Evolutionary conservation across 495 filamentous ascomycete genomes (phyloP), one percentile per base, ranked within the genome.

Genomic region (Amphirosellinia nigrospora): DNA sequence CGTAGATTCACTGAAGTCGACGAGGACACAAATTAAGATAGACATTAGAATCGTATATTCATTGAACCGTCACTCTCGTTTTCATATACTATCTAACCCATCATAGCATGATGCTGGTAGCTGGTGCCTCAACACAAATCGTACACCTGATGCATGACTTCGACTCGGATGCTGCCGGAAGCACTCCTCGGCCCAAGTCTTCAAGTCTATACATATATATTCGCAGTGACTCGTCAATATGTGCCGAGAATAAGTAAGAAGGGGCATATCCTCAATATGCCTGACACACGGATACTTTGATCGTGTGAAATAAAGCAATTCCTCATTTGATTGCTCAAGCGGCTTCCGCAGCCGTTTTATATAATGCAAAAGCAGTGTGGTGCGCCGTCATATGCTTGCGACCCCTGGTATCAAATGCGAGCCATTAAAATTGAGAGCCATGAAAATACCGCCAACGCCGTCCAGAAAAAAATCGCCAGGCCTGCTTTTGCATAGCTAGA

Each of bases 301-400:
- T 34, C 55, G 46, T 65, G 46, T 11, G 9, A 21, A 32, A 28
- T 8, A 71, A 70, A 56, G 61, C 63, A 56, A 71, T 66, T 61
- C 59, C 67, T 72, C 69, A 62, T 69, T 55, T 59, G 55, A 66
- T 61, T 72, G 71, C 73, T 71, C 65, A 38, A 71, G 52, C 70
- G 68, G 70, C 67, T 68, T 73, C 71, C 70, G 66, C 66, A n/a
- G 61, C 74, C 76, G 58, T 70, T 68, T 66, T 72, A 65, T 68
- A 38, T 74, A 50, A 63, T 64, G 59, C 48, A 55, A 69, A 73
- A 56, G 36, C 45, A 72, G 43, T 73, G 46, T 68, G 74, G 72
- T 78, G 72, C 70, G 74, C 74, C 72, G 48, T 73, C 76, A 65
- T 78, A 74, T 78, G 74, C 74, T 72, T 74, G 72, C 76, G 74